Conservation (phyloP, 2,329 filamentous ascomycete species). For the Fusarium sp. region DNA sequence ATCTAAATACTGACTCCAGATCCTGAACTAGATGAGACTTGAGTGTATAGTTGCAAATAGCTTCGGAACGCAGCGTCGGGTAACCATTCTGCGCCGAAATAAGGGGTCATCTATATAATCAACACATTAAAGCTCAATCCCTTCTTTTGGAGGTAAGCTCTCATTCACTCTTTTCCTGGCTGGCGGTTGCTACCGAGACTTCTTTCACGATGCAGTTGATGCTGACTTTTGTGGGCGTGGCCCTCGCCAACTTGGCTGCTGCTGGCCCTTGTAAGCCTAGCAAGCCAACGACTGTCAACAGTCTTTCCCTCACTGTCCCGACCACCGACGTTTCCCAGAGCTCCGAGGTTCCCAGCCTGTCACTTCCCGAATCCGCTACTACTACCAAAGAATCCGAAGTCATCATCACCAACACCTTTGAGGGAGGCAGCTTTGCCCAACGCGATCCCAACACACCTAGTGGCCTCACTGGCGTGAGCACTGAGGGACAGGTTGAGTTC, state of each 20-base stretch:
- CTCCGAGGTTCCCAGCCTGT: not conserved
- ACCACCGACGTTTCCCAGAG: not conserved
- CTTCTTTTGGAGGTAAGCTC: not conserved
- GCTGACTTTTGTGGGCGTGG: slow-evolving; percentile 5
- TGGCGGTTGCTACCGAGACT: not conserved
- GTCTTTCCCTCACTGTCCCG: not conserved
- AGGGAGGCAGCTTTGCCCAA: not conserved
- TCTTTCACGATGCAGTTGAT: not conserved
- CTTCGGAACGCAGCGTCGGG: not conserved
- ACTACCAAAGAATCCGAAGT: not conserved
- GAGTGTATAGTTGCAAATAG: not conserved
- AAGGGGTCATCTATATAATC: not conserved
- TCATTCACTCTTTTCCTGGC: not conserved
- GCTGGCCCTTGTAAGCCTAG: not conserved
- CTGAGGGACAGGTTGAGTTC: not conserved
- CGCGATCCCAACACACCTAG: not conserved
- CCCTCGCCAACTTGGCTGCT: not conserved
- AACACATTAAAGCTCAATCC: not conserved
- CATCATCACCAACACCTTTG: not conserved
- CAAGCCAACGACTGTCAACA: not conserved
- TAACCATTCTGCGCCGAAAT: not conserved
- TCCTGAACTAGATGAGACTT: not conserved
- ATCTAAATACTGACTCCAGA: not conserved
- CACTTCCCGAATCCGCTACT: not conserved
- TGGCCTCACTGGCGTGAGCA: not conserved